Base-by-base conservation (phyloP, 1,284 basidiomycete genomes). In the Malassezia globosa region DNA sequence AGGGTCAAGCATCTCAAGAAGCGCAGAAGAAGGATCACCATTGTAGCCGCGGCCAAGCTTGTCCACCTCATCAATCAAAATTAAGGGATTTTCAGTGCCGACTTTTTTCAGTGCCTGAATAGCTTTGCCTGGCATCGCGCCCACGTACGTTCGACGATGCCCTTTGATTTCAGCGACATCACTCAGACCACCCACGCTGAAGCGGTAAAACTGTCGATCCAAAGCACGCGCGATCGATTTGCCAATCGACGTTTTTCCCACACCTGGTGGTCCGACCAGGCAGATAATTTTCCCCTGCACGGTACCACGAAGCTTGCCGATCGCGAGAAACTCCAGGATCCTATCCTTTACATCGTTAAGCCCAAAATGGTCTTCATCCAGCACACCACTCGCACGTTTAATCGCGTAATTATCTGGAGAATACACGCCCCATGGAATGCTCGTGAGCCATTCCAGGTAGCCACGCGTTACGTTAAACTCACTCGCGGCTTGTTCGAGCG, bases 101-200 rank as follows among this genome's bases (percentile, higher is more conserved):
- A 96, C 89, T 56, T 92, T 84, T 75, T 95, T 96, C 52, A 97
- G 74, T 1, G 92, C 92, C 73, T 96, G 90, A 48, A 96, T 92
- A 48, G 95, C 90, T 78, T 97, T 97, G 42, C 92, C 90, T 0
- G 92, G 92, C 62, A 97, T 81, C 31, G 45, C 51, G 3, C 85
- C 90, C 49, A 95, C 89, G 69, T 96, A 97, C 18, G 92, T 99
- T 67, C 94, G 76, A 63, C 94, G 77, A 72, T 99, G 92, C 3
- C 94, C 94, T 75, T 97, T 97, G 73, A 99, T 96, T 78, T 97
- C 94, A 46, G 92, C 94, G 0, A 96, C 90, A 69, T 97, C 92
- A 49, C 87, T 88, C 64, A 99, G 74, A 22, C 94, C 90, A 60
- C 94, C 94, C 4, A 97, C 90, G 11, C 86, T 89, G 76, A 99